A percentile compares a stretch with the other conserved stretches of the same genome.
Evolutionary conservation across 768 basidiomycete species (phyloP).

Genomic region (Collybia nuda): DNA sequence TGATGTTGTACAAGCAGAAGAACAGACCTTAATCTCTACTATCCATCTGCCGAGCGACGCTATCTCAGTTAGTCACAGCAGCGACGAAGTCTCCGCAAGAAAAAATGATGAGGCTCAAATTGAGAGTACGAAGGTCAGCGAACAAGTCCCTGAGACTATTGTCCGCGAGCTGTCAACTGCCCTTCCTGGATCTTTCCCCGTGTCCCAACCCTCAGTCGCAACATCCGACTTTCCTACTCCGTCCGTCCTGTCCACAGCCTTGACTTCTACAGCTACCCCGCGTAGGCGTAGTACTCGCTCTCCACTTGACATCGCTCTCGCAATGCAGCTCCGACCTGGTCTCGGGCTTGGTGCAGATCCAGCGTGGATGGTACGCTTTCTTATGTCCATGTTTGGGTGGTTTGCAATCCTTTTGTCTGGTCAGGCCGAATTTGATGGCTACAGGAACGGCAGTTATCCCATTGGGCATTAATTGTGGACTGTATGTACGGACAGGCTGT

Average conservation of each 20-base stretch:
- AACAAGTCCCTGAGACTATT: neutral
- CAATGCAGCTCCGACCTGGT: slow-evolving; percentile 77
- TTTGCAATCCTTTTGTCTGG: slow-evolving; percentile 58
- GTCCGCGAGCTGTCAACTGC: neutral
- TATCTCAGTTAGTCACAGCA: neutral
- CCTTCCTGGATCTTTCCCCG: slow-evolving; percentile 18
- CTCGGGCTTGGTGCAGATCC: slow-evolving; percentile 70
- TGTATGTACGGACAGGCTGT: too few relatives aligned
- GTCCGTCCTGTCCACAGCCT: neutral
- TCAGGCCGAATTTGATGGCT: slow-evolving; percentile 17
- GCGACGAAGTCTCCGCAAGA: neutral
- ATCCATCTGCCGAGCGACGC: neutral
- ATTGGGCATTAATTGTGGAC: too few relatives aligned
- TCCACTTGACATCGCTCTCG: slow-evolving; percentile 66
- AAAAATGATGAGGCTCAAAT: neutral
- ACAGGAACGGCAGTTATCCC: slow-evolving; percentile 2
- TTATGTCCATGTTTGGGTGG: slow-evolving; percentile 83
- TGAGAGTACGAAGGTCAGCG: neutral
- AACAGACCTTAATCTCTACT: too few relatives aligned
- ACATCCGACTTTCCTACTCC: slow-evolving; percentile 5
- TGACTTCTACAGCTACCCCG: neutral
- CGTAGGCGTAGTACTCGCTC: slow-evolving; percentile 30
- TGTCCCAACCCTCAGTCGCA: slow-evolving; percentile 2
- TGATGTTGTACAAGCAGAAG: neutral
- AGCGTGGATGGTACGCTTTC: slow-evolving; percentile 77